phyloP scores from a whole-genome alignment of 2,329 filamentous ascomycete genomes.

The Sporothrix pallida region DNA sequence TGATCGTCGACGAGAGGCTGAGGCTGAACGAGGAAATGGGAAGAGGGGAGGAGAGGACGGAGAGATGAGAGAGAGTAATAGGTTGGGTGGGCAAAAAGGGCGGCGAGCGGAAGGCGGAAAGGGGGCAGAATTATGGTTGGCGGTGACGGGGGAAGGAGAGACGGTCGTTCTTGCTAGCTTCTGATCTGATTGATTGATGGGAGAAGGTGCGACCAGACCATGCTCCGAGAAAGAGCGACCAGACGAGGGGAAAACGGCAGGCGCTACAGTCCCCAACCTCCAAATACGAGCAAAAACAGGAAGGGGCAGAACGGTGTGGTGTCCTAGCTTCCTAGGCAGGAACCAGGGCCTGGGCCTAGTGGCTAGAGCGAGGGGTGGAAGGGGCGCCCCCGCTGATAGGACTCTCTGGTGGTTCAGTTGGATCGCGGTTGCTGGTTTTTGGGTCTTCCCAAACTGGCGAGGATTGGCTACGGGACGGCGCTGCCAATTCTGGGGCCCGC shows the following conservation, averaged over 20 bases:
- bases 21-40: background rate
- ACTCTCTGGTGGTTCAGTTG: slow-evolving; percentile 1
- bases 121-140: slow-evolving; percentile 37
- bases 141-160: slow-evolving; percentile 30
- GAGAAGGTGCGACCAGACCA: slow-evolving; percentile 29
- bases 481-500: slow-evolving; percentile 20
- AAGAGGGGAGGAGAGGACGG: slow-evolving; percentile 14
- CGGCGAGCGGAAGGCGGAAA: slow-evolving; percentile 31
- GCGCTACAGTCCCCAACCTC: slow-evolving; percentile 16
- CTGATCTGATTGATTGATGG: slow-evolving; percentile 1
- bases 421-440: background rate
- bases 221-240: slow-evolving; percentile 1
- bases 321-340: slow-evolving; percentile 2
- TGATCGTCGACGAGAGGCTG: slow-evolving; percentile 14
- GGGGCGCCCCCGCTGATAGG: slow-evolving; percentile 19
- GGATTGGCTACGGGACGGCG: slow-evolving; percentile 23
- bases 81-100: slow-evolving; percentile 19
- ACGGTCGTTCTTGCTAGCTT: too few species aligned
- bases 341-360: slow-evolving; percentile 13
- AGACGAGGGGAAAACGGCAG: slow-evolving; percentile 5
- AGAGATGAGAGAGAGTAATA: slow-evolving; percentile 22
- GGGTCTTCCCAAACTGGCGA: background rate
- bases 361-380: slow-evolving; percentile 15
- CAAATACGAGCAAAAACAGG: slow-evolving; percentile 20
- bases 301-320: slow-evolving; percentile 22